A percentile compares a stretch with the other conserved stretches of the same genome.
Evolutionary conservation across 176 grass and related monocot genomes (phyloP).

Genomic region (Paspalum notatum): DNA sequence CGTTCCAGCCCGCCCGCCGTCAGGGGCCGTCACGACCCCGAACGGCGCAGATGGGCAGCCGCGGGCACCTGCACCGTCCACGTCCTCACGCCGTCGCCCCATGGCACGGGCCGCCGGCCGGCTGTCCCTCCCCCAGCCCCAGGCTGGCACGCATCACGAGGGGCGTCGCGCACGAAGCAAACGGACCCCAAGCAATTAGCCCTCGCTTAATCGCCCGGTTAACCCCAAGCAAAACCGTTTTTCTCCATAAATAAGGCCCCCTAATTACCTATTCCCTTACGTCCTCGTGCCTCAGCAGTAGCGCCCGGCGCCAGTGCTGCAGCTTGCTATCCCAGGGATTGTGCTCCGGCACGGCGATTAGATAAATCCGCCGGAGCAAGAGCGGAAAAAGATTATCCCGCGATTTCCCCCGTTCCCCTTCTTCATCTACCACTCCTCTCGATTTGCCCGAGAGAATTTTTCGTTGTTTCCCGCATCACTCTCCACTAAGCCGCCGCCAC

Average conservation of each 20-base stretch:
- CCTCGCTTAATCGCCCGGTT: neutral
- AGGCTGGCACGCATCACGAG: slow-evolving; percentile 58
- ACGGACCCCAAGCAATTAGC: neutral
- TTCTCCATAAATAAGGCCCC: neutral
- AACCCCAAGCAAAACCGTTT: neutral
- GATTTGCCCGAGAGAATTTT: slow-evolving; percentile 47
- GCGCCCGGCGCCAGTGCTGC: neutral
- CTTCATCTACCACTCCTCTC: neutral
- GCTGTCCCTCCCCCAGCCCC: neutral
- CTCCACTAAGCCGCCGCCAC: slow-evolving; percentile 46
- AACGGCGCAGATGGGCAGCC: slow-evolving; percentile 8
- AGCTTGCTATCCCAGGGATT: neutral
- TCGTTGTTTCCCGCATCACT: slow-evolving; percentile 53
- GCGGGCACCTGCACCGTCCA: neutral
- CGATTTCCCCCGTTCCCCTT: neutral
- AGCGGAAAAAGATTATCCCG: neutral
- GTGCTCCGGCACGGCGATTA: neutral
- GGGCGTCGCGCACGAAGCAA: slow-evolving; percentile 38
- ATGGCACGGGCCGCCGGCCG: slow-evolving; percentile 11
- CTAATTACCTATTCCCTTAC: slow-evolving; percentile 8
- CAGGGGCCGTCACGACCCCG: neutral
- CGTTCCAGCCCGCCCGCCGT: slow-evolving; percentile 16
- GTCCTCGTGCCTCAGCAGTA: neutral
- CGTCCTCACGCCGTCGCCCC: neutral
- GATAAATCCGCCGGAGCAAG: slow-evolving; percentile 45